Percentiles rank a stretch among this genome's conserved stretches.
Conservation (phyloP, 495 filamentous ascomycete genomes). For the Schizothecium vesticola region DNA sequence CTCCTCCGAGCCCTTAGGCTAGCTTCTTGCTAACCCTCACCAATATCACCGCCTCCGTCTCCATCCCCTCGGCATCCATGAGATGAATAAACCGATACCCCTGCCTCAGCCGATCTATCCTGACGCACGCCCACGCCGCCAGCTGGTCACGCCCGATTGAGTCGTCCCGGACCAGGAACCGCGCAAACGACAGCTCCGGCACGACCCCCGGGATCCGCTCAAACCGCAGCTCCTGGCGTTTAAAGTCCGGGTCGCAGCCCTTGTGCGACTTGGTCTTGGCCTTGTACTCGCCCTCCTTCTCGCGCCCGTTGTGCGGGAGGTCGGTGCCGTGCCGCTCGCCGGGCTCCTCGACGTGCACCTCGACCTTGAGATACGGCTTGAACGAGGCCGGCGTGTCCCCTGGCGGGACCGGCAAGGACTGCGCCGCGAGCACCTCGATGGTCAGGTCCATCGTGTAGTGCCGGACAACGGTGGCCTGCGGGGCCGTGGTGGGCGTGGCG, state of each 20-base stretch:
- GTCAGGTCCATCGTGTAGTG: constrained; percentile 48
- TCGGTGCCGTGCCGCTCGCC: constrained; percentile 40
- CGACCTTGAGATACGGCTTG: constrained; percentile 73
- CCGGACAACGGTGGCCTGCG: constrained; percentile 27
- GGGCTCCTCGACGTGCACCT: constrained; percentile 72
- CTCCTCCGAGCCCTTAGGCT: constrained; percentile 12
- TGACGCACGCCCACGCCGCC: constrained; percentile 82
- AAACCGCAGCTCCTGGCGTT: constrained; percentile 58
- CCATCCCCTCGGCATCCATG: constrained; percentile 55
- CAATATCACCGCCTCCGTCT: constrained; percentile 60
- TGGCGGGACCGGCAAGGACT: constrained; percentile 50
- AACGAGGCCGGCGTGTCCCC: constrained; percentile 55
- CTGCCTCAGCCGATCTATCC: constrained; percentile 68
- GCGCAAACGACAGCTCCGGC: constrained; percentile 73
- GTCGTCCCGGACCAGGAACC: constrained; percentile 83
- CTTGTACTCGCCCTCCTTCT: constrained; percentile 62
- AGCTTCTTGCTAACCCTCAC: constrained; percentile 60
- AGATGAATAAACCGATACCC: constrained; percentile 77
- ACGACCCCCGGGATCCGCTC: constrained; percentile 58
- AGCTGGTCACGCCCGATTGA: constrained; percentile 69
- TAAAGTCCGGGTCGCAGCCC: constrained; percentile 66
- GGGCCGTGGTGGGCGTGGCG: background rate
- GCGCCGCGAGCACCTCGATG: constrained; percentile 52
- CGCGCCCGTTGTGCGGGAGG: constrained; percentile 24
- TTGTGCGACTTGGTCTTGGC: constrained; percentile 56